These are phyloP conservation scores for Fusarium pseudoanthophilum DNA, from an alignment of 2,329 filamentous ascomycete species.

Conservation along the genomic window DNA sequence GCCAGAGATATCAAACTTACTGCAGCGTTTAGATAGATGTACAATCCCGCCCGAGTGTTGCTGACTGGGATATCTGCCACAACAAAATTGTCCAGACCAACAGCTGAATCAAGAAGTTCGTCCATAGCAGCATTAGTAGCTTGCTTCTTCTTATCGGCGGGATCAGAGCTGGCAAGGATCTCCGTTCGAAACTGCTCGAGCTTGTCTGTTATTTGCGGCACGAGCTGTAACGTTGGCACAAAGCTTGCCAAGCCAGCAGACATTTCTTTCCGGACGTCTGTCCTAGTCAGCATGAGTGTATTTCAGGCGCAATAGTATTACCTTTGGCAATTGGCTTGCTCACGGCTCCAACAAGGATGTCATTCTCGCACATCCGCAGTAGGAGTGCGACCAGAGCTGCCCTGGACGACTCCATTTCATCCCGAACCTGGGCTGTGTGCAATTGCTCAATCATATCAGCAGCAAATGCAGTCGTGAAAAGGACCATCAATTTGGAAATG, in stretches of 20 bases:
- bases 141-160: conserved; percentile 63
- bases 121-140: conserved; percentile 62
- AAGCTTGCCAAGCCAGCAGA: conserved; percentile 64
- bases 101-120: conserved; percentile 66
- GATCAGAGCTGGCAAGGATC: conserved; percentile 65
- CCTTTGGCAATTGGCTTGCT: conserved; percentile 64
- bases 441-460: conserved; percentile 60
- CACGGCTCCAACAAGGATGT: conserved; percentile 64
- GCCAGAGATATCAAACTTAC: conserved; percentile 58
- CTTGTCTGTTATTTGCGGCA: conserved; percentile 63
- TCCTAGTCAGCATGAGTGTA: conserved; percentile 1
- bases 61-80: conserved; percentile 74
- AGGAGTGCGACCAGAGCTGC: conserved; percentile 73
- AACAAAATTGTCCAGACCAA: conserved; percentile 65
- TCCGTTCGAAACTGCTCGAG: conserved; percentile 69
- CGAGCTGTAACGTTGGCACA: conserved; percentile 66
- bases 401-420: conserved; percentile 70
- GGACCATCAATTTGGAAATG: conserved; percentile 68
- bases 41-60: conserved; percentile 84
- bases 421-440: conserved; percentile 56
- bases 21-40: conserved; percentile 84
- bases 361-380: conserved; percentile 70
- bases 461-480: conserved; percentile 64
- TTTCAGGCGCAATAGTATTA: conserved; percentile 40
- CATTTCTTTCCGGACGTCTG: conserved; percentile 61